phyloP scores from a whole-genome alignment of 352 stramenopile species.

The Phytophthora idaei region DNA sequence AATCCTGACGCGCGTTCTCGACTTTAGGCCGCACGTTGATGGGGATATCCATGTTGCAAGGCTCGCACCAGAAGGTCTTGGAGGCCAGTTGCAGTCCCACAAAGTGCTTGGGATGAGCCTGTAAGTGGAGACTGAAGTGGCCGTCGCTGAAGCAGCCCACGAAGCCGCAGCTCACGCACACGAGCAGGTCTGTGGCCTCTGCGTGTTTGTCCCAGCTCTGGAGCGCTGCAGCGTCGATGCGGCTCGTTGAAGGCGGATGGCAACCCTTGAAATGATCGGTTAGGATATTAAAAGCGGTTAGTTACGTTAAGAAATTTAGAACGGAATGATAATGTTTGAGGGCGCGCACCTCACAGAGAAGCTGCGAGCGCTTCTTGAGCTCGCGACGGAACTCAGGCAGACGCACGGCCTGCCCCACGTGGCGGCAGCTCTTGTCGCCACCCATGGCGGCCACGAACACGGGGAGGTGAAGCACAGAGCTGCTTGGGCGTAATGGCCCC shows the following conservation, averaged over 20 bases:
- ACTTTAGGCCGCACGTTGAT: conserved; percentile 41
- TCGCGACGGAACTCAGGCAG: conserved; percentile 55
- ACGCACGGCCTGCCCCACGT: conserved; percentile 59
- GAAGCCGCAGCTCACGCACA: conserved; percentile 70
- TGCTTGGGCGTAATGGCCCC: conserved; percentile 9
- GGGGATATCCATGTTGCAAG: conserved; percentile 57
- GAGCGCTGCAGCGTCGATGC: conserved; percentile 7
- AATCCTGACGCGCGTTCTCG: conserved; percentile 44
- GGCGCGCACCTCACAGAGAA: conserved; percentile 43
- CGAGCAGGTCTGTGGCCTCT: conserved; percentile 45
- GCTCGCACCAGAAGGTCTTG: conserved; percentile 61
- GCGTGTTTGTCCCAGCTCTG: conserved; percentile 42
- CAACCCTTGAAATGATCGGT: conserved; percentile 14
- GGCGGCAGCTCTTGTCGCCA: conserved; percentile 58
- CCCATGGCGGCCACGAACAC: conserved; percentile 29
- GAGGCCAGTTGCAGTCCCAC: conserved; percentile 55
- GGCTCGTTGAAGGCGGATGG: conserved; percentile 1
- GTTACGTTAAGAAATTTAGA: conserved; percentile 6
- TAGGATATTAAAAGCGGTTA: not conserved
- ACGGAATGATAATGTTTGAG: not conserved
- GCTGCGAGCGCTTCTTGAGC: conserved; percentile 49
- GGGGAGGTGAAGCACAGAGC: conserved; percentile 1
- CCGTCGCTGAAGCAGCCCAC: conserved; percentile 57
- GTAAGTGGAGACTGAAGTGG: conserved; percentile 60
- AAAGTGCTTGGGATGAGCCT: conserved; percentile 65